Percentiles rank a stretch among this genome's conserved stretches.
phyloP scores from a whole-genome alignment of 2,329 filamentous ascomycete species.

The Penicillium brevicompactum region DNA sequence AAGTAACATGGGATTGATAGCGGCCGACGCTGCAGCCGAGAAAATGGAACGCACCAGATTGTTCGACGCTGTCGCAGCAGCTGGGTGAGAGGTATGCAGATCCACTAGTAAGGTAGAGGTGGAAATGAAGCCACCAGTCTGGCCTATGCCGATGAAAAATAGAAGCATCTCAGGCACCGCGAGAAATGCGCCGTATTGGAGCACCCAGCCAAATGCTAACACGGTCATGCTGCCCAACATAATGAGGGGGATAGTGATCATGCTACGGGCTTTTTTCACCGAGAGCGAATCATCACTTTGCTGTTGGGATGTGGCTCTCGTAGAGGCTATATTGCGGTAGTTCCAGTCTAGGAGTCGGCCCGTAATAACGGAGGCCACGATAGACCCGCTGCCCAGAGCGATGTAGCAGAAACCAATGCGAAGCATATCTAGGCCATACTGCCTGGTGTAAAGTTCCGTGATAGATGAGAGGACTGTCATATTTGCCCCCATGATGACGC shows the following conservation, averaged over 20 bases:
- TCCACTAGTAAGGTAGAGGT: slow-evolving; percentile 50
- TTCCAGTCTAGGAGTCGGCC: slow-evolving; percentile 66
- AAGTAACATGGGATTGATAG: slow-evolving; percentile 23
- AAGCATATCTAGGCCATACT: slow-evolving; percentile 24
- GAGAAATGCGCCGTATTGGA: slow-evolving; percentile 35
- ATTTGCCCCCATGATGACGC: too few relatives aligned
- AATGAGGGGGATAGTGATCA: slow-evolving; percentile 35
- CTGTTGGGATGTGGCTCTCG: slow-evolving; percentile 37
- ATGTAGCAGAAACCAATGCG: slow-evolving; percentile 28
- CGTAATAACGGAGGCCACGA: slow-evolving; percentile 32
- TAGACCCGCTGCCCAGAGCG: slow-evolving; percentile 20
- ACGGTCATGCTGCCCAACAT: slow-evolving; percentile 28
- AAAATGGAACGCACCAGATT: slow-evolving; percentile 27
- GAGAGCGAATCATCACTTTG: slow-evolving; percentile 56
- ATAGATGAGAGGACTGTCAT: too few relatives aligned
- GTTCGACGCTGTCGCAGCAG: slow-evolving; percentile 25
- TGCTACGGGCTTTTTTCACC: slow-evolving; percentile 46
- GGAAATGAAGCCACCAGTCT: slow-evolving; percentile 40
- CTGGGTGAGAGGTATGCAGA: slow-evolving; percentile 27
- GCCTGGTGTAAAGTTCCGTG: too few relatives aligned
- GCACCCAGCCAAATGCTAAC: slow-evolving; percentile 43
- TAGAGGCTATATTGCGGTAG: slow-evolving; percentile 52
- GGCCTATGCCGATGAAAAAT: slow-evolving; percentile 36
- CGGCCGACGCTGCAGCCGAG: slow-evolving; percentile 26
- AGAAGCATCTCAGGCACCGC: slow-evolving; percentile 36